phyloP scores from a whole-genome alignment of 352 stramenopile species.

The Pythium aristosporum region DNA sequence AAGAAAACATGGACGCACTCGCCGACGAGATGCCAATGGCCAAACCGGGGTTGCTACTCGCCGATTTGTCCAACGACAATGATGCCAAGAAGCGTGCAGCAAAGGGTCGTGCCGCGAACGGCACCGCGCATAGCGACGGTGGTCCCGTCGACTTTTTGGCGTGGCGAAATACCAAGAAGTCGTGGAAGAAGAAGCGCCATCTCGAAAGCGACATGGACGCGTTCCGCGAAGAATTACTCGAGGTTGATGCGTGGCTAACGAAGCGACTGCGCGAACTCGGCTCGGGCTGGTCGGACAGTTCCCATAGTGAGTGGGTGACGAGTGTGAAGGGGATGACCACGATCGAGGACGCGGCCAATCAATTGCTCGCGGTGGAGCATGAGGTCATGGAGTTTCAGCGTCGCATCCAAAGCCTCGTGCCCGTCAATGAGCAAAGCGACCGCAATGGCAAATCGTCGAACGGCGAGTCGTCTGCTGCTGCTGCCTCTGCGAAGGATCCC shows the following conservation, averaged over 20 bases:
- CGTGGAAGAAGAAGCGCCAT: slow-evolving; percentile 51
- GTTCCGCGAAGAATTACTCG: slow-evolving; percentile 56
- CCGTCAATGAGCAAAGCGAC: slow-evolving; percentile 11
- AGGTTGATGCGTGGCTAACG: slow-evolving; percentile 58
- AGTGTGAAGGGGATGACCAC: slow-evolving; percentile 36
- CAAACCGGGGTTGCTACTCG: slow-evolving; percentile 73
- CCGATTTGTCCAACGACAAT: slow-evolving; percentile 66
- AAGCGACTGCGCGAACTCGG: slow-evolving; percentile 62
- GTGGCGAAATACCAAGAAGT: slow-evolving; percentile 63
- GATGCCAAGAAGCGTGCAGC: slow-evolving; percentile 43
- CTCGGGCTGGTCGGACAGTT: slow-evolving; percentile 58
- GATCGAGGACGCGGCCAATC: slow-evolving; percentile 37
- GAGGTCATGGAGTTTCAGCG: slow-evolving; percentile 60
- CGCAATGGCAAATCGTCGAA: slow-evolving; percentile 22
- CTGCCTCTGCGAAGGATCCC: slow-evolving; percentile 31
- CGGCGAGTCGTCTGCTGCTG: not conserved
- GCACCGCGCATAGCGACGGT: slow-evolving; percentile 1
- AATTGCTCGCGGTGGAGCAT: slow-evolving; percentile 60
- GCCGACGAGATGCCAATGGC: slow-evolving; percentile 64
- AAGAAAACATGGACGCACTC: slow-evolving; percentile 64
- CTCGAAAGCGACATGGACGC: slow-evolving; percentile 41
- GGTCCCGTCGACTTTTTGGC: slow-evolving; percentile 37
- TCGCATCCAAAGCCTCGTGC: slow-evolving; percentile 27
- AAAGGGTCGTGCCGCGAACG: slow-evolving; percentile 11
- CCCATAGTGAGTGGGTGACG: slow-evolving; percentile 49